A percentile compares a stretch with the other conserved stretches of the same genome.
Conservation (phyloP, 2,329 filamentous ascomycete species). For the Curvularia hawaiiensis region DNA sequence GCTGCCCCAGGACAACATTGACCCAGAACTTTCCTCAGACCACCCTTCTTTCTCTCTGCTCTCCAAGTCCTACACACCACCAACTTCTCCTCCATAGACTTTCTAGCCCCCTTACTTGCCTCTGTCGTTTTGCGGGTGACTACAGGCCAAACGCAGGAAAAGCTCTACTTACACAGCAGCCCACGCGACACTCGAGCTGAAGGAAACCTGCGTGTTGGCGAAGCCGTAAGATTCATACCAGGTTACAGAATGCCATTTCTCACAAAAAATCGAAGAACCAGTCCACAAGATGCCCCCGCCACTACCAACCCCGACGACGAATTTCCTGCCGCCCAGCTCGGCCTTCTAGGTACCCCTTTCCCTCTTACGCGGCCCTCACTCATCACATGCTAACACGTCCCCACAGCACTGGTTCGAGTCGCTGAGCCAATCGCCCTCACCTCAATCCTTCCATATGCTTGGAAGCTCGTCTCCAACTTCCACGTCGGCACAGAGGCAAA, state of each 20-base stretch:
- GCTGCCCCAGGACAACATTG: slow-evolving; percentile 6
- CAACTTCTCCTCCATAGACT: neutral
- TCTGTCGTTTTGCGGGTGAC: slow-evolving; percentile 11
- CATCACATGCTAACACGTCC: slow-evolving; percentile 9
- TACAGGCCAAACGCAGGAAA: slow-evolving; percentile 21
- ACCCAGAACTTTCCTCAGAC: slow-evolving; percentile 15
- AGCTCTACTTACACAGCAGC: slow-evolving; percentile 20
- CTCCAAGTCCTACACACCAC: neutral
- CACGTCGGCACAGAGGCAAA: slow-evolving; percentile 44
- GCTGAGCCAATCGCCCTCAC: slow-evolving; percentile 93
- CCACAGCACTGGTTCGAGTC: slow-evolving; percentile 82
- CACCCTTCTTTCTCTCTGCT: neutral
- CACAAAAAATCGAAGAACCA: slow-evolving; percentile 59
- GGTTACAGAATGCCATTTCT: slow-evolving; percentile 62
- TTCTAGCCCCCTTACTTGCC: neutral
- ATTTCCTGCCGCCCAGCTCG: slow-evolving; percentile 83
- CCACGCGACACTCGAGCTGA: slow-evolving; percentile 11
- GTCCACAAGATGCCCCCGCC: slow-evolving; percentile 62
- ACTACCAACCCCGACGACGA: slow-evolving; percentile 61
- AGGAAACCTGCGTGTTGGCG: slow-evolving; percentile 29
- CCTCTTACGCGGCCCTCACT: neutral
- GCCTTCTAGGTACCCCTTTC: slow-evolving; percentile 72
- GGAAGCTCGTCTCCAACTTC: slow-evolving; percentile 48
- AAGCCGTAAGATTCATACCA: slow-evolving; percentile 59
- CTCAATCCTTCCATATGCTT: slow-evolving; percentile 84